These are phyloP conservation scores for Boletus sp. DNA, from an alignment of 768 basidiomycete species.

Conservation along the genomic window DNA sequence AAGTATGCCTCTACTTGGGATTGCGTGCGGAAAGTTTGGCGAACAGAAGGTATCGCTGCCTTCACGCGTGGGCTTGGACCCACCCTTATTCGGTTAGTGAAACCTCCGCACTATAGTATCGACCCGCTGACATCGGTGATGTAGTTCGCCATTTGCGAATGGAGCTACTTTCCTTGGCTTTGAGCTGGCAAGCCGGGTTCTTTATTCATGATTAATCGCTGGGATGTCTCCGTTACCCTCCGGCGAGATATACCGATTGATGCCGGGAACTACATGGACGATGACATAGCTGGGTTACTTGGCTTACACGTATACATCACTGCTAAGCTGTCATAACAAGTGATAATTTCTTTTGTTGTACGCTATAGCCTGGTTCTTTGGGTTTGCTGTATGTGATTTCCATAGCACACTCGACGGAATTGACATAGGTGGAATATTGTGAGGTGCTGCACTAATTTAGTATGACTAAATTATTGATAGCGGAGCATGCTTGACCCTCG, in stretches of 20 bases:
- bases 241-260: background rate
- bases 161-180: conserved; percentile 96
- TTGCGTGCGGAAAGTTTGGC: conserved; percentile 81
- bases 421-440: background rate
- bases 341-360: background rate
- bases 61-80: conserved; percentile 92
- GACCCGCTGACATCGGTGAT: conserved; percentile 7
- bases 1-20: conserved; percentile 83
- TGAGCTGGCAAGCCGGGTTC: conserved; percentile 81
- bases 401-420: background rate
- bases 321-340: background rate
- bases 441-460: background rate
- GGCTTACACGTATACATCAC: conserved; percentile 1
- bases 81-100: conserved; percentile 80
- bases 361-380: background rate
- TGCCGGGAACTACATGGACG: background rate
- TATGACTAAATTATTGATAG: background rate
- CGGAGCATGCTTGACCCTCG: background rate
- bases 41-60: conserved; percentile 77
- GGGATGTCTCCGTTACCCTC: background rate
- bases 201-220: conserved; percentile 40
- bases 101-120: conserved; percentile 1
- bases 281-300: background rate
- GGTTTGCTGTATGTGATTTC: background rate
- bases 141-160: conserved; percentile 69